phyloP scores from a whole-genome alignment of 2,329 filamentous ascomycete species.

The Epichloe elymi region DNA sequence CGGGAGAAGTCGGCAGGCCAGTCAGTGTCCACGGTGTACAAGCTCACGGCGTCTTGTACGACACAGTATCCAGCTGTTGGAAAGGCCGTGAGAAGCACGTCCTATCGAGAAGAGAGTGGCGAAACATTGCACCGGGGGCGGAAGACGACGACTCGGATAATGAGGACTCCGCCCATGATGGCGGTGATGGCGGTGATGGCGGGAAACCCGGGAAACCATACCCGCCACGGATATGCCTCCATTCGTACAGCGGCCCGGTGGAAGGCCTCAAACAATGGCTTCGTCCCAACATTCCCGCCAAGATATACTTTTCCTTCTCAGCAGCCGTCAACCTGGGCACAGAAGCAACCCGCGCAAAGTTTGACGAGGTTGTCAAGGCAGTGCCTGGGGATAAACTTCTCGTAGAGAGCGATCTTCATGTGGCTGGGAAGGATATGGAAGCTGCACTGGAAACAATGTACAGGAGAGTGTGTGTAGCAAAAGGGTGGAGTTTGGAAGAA shows the following conservation, averaged over 20 bases:
- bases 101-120: constrained; percentile 45
- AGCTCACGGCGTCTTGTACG: constrained; percentile 57
- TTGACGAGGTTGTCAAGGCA: constrained; percentile 52
- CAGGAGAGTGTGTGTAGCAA: constrained; percentile 62
- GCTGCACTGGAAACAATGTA: constrained; percentile 59
- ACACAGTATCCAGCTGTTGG: constrained; percentile 53
- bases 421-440: constrained; percentile 73
- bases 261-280: constrained; percentile 70
- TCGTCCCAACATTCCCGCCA: constrained; percentile 55
- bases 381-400: constrained; percentile 70
- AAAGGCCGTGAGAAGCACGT: constrained; percentile 54
- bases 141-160: constrained; percentile 27
- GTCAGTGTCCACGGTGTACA: constrained; percentile 65
- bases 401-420: constrained; percentile 82
- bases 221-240: constrained; percentile 80
- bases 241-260: constrained; percentile 75
- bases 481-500: constrained; percentile 61
- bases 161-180: constrained; percentile 19
- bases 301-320: constrained; percentile 83
- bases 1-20: constrained; percentile 50
- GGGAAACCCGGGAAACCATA: constrained; percentile 40
- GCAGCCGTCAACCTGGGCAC: constrained; percentile 63
- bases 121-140: constrained; percentile 31
- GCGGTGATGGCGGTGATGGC: not conserved
- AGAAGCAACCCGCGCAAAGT: constrained; percentile 29